These are phyloP conservation scores for Penicillium ochrochloron DNA, from an alignment of 495 filamentous ascomycete genomes.

Conservation along the genomic window DNA sequence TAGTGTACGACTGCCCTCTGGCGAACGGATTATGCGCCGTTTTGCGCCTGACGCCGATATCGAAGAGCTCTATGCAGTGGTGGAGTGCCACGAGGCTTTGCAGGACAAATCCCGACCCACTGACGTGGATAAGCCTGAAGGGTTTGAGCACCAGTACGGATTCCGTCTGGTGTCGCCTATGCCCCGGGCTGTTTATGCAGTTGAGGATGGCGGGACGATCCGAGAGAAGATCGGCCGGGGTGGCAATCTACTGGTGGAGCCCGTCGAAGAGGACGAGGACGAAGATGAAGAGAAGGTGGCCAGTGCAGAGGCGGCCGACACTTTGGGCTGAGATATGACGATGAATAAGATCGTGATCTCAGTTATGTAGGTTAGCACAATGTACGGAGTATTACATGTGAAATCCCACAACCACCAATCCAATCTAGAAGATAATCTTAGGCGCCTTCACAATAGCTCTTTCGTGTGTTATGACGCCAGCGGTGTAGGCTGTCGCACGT, in stretches of 20 bases:
- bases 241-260: constrained; percentile 87
- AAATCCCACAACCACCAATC: background rate
- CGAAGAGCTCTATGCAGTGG: constrained; percentile 94
- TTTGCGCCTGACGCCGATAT: constrained; percentile 68
- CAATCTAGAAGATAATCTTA: too few relatives aligned
- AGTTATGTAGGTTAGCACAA: background rate
- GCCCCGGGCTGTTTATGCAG: constrained; percentile 76
- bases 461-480: background rate
- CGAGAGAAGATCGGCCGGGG: constrained; percentile 76
- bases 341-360: background rate
- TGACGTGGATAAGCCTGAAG: constrained; percentile 58
- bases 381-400: background rate
- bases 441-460: background rate
- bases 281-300: constrained; percentile 43
- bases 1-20: constrained; percentile 75
- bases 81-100: constrained; percentile 83
- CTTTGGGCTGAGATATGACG: background rate
- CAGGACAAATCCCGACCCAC: constrained; percentile 31
- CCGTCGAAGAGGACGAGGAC: constrained; percentile 61
- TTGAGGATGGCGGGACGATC: constrained; percentile 66
- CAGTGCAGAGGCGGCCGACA: constrained; percentile 6
- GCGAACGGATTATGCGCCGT: constrained; percentile 72
- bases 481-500: background rate
- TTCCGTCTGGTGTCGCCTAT: constrained; percentile 84
- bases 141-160: constrained; percentile 75